These are phyloP conservation scores for Suillus alpinus DNA, from an alignment of 768 basidiomycete genomes.

Conservation along the genomic window DNA sequence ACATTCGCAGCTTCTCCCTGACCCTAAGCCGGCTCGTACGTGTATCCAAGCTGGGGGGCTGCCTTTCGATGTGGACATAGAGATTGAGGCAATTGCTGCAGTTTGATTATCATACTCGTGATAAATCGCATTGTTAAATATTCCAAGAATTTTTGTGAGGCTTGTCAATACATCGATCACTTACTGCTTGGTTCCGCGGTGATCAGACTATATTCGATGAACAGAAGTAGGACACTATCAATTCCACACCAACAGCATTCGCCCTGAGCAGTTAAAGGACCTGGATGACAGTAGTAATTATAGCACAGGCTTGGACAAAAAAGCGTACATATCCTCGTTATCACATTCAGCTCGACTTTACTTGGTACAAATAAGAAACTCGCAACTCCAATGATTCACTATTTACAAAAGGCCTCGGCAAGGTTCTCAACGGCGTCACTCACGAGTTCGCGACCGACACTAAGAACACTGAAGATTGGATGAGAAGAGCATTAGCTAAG, in stretches of 20 bases:
- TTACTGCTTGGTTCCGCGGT: neutral
- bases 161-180: neutral
- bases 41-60: constrained; percentile 73
- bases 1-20: constrained; percentile 41
- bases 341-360: neutral
- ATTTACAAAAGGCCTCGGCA: constrained; percentile 29
- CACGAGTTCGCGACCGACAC: constrained; percentile 36
- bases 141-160: neutral
- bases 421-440: constrained; percentile 35
- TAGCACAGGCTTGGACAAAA: neutral
- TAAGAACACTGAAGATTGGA: constrained; percentile 31
- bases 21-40: constrained; percentile 68
- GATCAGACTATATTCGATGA: neutral
- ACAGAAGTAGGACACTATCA: neutral
- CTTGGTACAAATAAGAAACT: neutral
- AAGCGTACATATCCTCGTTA: neutral
- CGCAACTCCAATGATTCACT: neutral
- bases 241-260: neutral
- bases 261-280: neutral
- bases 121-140: neutral
- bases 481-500: constrained; percentile 9
- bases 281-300: neutral
- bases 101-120: constrained; percentile 6
- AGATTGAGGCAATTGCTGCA: constrained; percentile 69
- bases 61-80: constrained; percentile 67